These are phyloP conservation scores for Viscum album DNA, from an alignment of 177 flowering plant genomes.

Conservation along the genomic window DNA sequence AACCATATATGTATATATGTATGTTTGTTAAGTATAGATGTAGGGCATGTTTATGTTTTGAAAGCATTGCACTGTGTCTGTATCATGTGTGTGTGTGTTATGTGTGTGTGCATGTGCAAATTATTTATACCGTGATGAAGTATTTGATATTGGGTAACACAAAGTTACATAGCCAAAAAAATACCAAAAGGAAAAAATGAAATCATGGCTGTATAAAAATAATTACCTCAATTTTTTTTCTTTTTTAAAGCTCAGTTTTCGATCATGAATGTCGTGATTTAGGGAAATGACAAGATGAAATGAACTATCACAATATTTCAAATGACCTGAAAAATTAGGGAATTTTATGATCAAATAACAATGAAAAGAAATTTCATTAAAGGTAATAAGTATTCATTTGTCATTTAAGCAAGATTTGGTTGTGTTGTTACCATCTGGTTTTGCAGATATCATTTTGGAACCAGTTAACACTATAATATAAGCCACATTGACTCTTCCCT, in stretches of 20 bases:
- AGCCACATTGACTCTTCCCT: conserved; percentile 80
- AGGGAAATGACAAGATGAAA: conserved; percentile 76
- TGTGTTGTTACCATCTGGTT: conserved; percentile 53
- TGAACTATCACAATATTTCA: conserved; percentile 71
- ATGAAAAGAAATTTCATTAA: not conserved
- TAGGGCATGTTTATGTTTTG: too few relatives aligned
- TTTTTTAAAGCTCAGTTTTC: conserved; percentile 81
- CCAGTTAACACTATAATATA: conserved; percentile 65
- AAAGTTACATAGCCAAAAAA: too few relatives aligned
- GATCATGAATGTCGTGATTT: conserved; percentile 89
- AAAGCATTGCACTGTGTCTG: too few relatives aligned
- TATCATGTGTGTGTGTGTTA: too few relatives aligned
- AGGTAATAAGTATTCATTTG: too few relatives aligned
- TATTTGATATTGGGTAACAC: too few relatives aligned
- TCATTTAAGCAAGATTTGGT: not conserved
- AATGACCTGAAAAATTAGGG: conserved; percentile 35
- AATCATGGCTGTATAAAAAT: too few relatives aligned
- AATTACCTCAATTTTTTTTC: conserved; percentile 81
- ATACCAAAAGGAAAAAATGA: too few relatives aligned
- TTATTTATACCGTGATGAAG: too few relatives aligned
- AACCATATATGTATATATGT: too few relatives aligned
- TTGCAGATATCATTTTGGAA: conserved; percentile 53
- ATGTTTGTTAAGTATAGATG: too few relatives aligned
- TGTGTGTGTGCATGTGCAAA: too few relatives aligned
- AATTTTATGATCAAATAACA: not conserved